Evolutionary conservation across 495 filamentous ascomycete genomes (phyloP), one percentile per base, ranked within the genome.

Genomic region (Annulohypoxylon nitens): DNA sequence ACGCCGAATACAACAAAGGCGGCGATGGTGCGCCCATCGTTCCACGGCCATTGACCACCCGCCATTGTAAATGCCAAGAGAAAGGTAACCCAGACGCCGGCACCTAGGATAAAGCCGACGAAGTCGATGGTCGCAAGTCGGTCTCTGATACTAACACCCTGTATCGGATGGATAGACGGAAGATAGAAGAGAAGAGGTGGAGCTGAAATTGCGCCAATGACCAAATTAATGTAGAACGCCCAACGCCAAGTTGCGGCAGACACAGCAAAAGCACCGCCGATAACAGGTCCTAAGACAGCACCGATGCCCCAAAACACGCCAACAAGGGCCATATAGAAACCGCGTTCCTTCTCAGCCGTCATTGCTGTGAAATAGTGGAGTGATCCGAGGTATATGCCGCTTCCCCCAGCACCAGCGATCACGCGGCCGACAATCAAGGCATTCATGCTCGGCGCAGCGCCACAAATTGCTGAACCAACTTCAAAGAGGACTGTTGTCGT

Each of bases 181-280:
- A 60, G 16, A 23, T 26, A n/a, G 3, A 60, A 43, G 26, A 60
- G 16, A 23, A 25, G 39, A 11, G 26, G 2, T 2, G 57, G 57
- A 0, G 36, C 18, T 20, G 23, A 18, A 11, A 43, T 2, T 10
- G 36, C 57, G 8, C 26, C 26, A 8, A 60, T 26, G 20, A 60
- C 36, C 4, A 60, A 20, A 12, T 91, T 91, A 73, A 92, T 87
- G 75, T 92, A 92, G 74, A 92, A 91, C 1, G 84, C 83, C 88
- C 87, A 88, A 10, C 87, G 76, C 86, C 85, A 88, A 7, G 78
- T 82, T 14, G 54, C 54, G 4, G 81, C 79, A 48, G 74, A 81
- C 26, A 87, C 82, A 20, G 80, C 75, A 60, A 91, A 88, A 7
- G 84, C 86, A 20, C 88, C 89, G 2, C 90, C 90, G 64, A 90